These are phyloP conservation scores for Lunularia cruciata DNA, from an alignment of 225 moss, liverwort and hornwort genomes.

Conservation along the genomic window DNA sequence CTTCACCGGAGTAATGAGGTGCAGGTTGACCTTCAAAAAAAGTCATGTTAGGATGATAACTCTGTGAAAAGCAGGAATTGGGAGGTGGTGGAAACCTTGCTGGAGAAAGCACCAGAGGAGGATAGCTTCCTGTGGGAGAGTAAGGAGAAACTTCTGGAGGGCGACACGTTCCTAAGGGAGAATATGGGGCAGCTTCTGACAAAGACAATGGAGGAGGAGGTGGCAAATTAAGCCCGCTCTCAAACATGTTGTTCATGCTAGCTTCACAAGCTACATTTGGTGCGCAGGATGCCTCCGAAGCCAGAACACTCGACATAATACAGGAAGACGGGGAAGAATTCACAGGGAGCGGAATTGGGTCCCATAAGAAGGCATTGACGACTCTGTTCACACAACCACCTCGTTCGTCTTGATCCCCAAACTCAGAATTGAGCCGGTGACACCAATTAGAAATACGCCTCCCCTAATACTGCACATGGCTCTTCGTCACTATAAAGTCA, in stretches of 20 bases:
- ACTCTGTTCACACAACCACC: too few relatives aligned
- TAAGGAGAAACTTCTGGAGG: constrained; percentile 21
- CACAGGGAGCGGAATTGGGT: constrained; percentile 20
- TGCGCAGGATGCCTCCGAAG: constrained; percentile 21
- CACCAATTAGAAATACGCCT: too few relatives aligned
- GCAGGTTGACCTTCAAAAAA: constrained; percentile 26
- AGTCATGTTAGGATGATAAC: constrained; percentile 9
- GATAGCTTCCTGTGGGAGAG: constrained; percentile 4
- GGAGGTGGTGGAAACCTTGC: constrained; percentile 41
- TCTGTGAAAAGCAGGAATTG: constrained; percentile 19
- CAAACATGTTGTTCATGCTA: constrained; percentile 26
- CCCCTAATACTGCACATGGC: too few relatives aligned
- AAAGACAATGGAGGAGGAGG: constrained; percentile 28
- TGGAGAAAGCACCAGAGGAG: constrained; percentile 19
- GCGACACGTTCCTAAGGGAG: constrained; percentile 3
- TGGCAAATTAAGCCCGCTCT: neutral
- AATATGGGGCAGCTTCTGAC: constrained; percentile 19
- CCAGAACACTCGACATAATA: constrained; percentile 22
- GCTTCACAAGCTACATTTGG: neutral
- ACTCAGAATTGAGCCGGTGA: too few relatives aligned
- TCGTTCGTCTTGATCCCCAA: too few relatives aligned
- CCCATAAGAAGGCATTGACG: constrained; percentile 36
- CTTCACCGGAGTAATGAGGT: constrained; percentile 29
- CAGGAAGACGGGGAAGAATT: constrained; percentile 24
- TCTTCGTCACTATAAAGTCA: too few relatives aligned